Evolutionary conservation across 768 basidiomycete species (phyloP), one percentile per base, ranked within the genome.

Genomic region (Boletus patriciae): DNA sequence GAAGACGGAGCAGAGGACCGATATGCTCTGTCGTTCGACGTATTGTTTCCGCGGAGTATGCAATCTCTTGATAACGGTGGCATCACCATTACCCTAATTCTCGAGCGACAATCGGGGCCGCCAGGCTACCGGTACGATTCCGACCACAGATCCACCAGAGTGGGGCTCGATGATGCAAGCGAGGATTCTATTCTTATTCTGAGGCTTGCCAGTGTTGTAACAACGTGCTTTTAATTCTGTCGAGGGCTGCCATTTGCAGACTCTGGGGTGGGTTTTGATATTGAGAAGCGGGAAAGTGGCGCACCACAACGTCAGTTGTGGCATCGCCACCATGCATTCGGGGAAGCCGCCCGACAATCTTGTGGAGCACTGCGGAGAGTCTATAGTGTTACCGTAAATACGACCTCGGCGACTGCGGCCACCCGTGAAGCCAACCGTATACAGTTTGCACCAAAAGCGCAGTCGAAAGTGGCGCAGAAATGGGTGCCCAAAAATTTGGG

Each of bases 321-420:
- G 34, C 21, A n/a, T 25, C 15, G 37, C 42, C 51, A 45, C 50
- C 18, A 36, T 27, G 18, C 19, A 34, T 46, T 60, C 8, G 25
- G 42, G n/a, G n/a, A n/a, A n/a, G n/a, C n/a, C n/a, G n/a, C n/a
- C n/a, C n/a, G n/a, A n/a, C n/a, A n/a, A 54, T 62, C 64, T 53
- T 47, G 64, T 63, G 64, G 64, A 66, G 64, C 38, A 18, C 18
- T 57, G 38, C 27, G 62, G 49, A 50, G 31, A 45, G 37, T n/a
- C n/a, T n/a, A 29, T 9, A 13, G 29, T 3, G 12, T 12, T 52
- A 42, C 27, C 52, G 52, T 58, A 58, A 49, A 42, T 46, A 21
- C n/a, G 41, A 42, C 42, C 46, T 56, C 46, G 42, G 43, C 5
- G 51, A 53, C 44, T 41, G 34, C 37, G 51, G 48, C 23, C 21